Base-by-base conservation (phyloP, 208 protist species). In the Trypanosoma lewisi region DNA sequence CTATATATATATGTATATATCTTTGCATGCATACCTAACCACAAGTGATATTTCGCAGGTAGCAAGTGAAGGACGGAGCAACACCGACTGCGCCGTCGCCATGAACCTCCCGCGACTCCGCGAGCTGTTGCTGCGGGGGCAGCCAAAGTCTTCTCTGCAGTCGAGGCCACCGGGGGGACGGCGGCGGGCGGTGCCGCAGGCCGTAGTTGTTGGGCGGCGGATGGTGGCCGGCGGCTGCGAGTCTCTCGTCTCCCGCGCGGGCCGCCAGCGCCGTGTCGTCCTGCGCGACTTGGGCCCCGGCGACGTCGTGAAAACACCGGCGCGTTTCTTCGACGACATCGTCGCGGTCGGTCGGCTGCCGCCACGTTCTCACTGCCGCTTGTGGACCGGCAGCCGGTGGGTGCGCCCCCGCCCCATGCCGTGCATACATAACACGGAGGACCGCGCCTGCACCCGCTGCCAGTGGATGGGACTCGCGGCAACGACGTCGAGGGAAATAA, bases 381-480 rank as follows among this genome's bases (percentile, higher is more conserved):
- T 82, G 59, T 74, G 53, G 78, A 50, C 19, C 59, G 66, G 17
- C 37, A 55, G 39, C 21, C 41, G 37, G 41, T 63, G 50, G 57
- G 19, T 47, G 37, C 59, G 72, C 7, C 51, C 61, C 23, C 66
- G 57, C 3, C 25, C 63, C 5, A 37, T 82, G 16, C 64, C 79
- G 11, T 90, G 83, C 28, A 44, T 51, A 1, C 64, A 71, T 21
- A 77, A 78, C 5, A 67, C 59, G 11, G 31, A 30, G 1, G 58
- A 44, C 27, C 67, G 39, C 8, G 11, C 21, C 6, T 94, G 88
- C 49, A 12, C n/a, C 28, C 73, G 75, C 4, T 92, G 85, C 62
- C 88, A 85, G 27, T 94, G 88, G 88, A 90, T 92, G 81, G 73
- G 73, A 7, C 42, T 56, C 5, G 54, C 65, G 5, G 31, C 36